Evolutionary conservation across 805 yeast species (phyloP), one percentile per base, ranked within the genome.

Genomic region (Zygoascus ofunaensis): DNA sequence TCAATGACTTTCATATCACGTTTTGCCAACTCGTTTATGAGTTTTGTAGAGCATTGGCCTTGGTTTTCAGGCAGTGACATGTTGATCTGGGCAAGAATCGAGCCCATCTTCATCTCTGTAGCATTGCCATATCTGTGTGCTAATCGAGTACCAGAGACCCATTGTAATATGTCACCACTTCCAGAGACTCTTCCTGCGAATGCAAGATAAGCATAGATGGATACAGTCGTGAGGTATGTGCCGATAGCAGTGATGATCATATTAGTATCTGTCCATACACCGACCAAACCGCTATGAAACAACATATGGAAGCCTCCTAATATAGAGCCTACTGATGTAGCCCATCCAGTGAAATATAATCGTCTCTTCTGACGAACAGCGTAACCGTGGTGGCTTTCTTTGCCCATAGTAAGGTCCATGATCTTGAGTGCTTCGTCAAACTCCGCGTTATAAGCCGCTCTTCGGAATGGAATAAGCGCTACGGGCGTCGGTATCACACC

Each of bases 71-170:
- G 68, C 30, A 60, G 62, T 7, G 54, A 39, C 10, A 78, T 69
- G 60, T 85, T 87, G 41, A 82, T 74, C 48, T 81, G 85, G 26
- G 82, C 71, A 26, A 82, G 70, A 52, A 73, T 71, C 1, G 82
- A 66, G 37, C 80, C 71, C 79, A 84, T 77, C 48, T 73, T 63
- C 70, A 83, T 68, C 57, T 82, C 85, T 52, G 80, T 84, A 18
- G 80, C 73, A 58, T 79, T 83, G 46, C 68, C 63, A 56, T 68
- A 79, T 79, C 87, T 79, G 50, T 76, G 71, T 23, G 72, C 68
- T 43, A 81, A 78, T 44, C 79, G 71, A 0, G 83, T 77, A 3
- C 86, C 86, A 49, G 71, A 71, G 39, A 70, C 73, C 80, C 86
- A 84, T 39, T 75, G 70, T 47, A 80, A 64, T 50, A 65, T 68